Evolutionary conservation across 2,329 filamentous ascomycete species (phyloP).

Genomic region (Aspergillus sp.): DNA sequence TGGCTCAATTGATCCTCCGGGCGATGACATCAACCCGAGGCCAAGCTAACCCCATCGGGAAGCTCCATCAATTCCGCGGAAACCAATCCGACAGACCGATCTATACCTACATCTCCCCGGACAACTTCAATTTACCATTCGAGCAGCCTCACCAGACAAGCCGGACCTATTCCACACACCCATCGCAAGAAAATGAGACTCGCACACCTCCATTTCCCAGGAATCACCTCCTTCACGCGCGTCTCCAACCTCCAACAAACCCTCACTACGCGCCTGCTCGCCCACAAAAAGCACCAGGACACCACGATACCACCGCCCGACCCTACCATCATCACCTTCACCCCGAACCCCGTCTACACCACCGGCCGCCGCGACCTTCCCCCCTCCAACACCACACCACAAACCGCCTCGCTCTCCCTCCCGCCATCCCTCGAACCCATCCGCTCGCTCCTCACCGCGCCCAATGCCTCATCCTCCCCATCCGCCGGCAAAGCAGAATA

Average conservation of each 20-base stretch:
- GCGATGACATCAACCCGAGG: neutral
- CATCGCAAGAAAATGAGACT: slow-evolving; percentile 46
- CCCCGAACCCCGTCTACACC: slow-evolving; percentile 80
- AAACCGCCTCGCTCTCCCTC: slow-evolving; percentile 33
- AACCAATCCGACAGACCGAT: neutral
- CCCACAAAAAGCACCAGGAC: slow-evolving; percentile 52
- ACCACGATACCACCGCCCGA: slow-evolving; percentile 47
- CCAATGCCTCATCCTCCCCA: slow-evolving; percentile 14
- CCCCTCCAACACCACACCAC: slow-evolving; percentile 34
- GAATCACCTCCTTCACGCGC: slow-evolving; percentile 53
- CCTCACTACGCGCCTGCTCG: slow-evolving; percentile 57
- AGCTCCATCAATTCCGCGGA: neutral
- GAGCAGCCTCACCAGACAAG: neutral
- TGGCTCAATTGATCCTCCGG: too few relatives aligned
- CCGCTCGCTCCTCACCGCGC: slow-evolving; percentile 28
- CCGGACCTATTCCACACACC: neutral
- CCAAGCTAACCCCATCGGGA: neutral
- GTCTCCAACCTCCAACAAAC: slow-evolving; percentile 57
- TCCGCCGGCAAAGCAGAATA: slow-evolving; percentile 53
- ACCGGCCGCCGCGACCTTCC: slow-evolving; percentile 75
- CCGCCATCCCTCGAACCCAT: slow-evolving; percentile 37
- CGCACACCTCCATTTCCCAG: slow-evolving; percentile 59
- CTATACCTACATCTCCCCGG: neutral
- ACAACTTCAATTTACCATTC: neutral
- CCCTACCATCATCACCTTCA: slow-evolving; percentile 77